Percentiles rank a stretch among this genome's conserved stretches.
phyloP scores from a whole-genome alignment of 176 grass and related monocot species.

The Olyra latifolia region DNA sequence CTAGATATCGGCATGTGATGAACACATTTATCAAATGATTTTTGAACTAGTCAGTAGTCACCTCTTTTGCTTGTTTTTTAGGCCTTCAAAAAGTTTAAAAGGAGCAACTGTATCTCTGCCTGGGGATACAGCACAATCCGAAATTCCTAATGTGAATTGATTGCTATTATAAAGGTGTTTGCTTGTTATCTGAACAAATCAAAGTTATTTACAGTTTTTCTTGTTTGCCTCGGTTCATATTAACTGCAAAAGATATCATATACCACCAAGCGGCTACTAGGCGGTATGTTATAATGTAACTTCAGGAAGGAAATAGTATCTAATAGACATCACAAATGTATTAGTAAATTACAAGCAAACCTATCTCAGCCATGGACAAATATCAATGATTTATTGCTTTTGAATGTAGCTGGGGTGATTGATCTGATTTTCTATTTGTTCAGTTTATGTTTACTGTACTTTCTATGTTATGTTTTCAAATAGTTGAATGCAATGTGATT shows the following conservation, averaged over 20 bases:
- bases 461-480: neutral
- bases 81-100: neutral
- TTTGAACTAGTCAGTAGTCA: neutral
- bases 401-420: neutral
- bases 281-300: neutral
- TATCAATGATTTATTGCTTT: neutral
- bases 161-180: neutral
- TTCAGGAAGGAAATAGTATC: neutral
- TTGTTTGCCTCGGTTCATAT: neutral
- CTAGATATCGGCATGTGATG: neutral
- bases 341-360: neutral
- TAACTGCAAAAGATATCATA: neutral
- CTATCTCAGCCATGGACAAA: neutral
- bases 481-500: conserved; percentile 28
- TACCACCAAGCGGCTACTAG: neutral
- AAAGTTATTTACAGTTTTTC: neutral
- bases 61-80: neutral
- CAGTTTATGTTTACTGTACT: neutral
- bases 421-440: conserved; percentile 2
- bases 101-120: neutral
- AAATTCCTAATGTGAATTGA: neutral
- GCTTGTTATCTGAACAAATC: neutral
- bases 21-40: neutral
- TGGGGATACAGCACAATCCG: too few relatives aligned
- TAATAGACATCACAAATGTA: too few relatives aligned